phyloP scores from a whole-genome alignment of 2,329 filamentous ascomycete species.

The Graphilbum sp. region DNA sequence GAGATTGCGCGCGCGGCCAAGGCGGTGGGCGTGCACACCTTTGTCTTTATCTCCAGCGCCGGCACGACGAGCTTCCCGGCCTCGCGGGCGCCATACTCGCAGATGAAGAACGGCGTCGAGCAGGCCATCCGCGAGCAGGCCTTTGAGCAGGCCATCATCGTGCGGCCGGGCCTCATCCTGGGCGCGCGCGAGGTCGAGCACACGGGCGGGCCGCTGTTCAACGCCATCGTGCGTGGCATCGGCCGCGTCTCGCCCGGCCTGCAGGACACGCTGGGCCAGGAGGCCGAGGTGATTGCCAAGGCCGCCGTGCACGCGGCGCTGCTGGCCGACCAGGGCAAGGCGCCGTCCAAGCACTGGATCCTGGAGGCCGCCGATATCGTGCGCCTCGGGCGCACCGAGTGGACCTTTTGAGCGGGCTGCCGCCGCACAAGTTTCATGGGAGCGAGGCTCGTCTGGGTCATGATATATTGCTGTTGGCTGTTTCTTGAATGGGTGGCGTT shows the following conservation, averaged over 20 bases:
- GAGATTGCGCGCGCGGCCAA: constrained; percentile 62
- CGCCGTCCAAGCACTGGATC: constrained; percentile 43
- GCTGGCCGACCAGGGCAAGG: constrained; percentile 41
- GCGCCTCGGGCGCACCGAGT: constrained; percentile 46
- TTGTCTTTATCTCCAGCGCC: constrained; percentile 55
- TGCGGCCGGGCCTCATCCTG: constrained; percentile 59
- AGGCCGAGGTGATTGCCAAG: constrained; percentile 53
- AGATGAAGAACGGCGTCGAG: constrained; percentile 83
- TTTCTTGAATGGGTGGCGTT: not conserved
- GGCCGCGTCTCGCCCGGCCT: constrained; percentile 35
- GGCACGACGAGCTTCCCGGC: constrained; percentile 26
- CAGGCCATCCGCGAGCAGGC: constrained; percentile 53
- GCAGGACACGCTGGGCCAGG: constrained; percentile 56
- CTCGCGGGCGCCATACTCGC: constrained; percentile 31
- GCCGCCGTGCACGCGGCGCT: constrained; percentile 46
- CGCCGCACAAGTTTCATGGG: too few species aligned
- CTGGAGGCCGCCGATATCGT: constrained; percentile 46
- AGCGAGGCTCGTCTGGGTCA: too few species aligned
- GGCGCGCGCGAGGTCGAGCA: constrained; percentile 50
- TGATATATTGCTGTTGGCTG: not conserved
- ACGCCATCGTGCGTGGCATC: constrained; percentile 36
- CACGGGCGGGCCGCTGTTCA: constrained; percentile 37
- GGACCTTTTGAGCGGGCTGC: constrained; percentile 15
- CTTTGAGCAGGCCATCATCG: constrained; percentile 64
- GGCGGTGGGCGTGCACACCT: constrained; percentile 53